Percentiles rank a stretch among this genome's conserved stretches.
Evolutionary conservation across 148 eudicot genomes (phyloP).

Genomic region (Arctostaphylos glauca): DNA sequence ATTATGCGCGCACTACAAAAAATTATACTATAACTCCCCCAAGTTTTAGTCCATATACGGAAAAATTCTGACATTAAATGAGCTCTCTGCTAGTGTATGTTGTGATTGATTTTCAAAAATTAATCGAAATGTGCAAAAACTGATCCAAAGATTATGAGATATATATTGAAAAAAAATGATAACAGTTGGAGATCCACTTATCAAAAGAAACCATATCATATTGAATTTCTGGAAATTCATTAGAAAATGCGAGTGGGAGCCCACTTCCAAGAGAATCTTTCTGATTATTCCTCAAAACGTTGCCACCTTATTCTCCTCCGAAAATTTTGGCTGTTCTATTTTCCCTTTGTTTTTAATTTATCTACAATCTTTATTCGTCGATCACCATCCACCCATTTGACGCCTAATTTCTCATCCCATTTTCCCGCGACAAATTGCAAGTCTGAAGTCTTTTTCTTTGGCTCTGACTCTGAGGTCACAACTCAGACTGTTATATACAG

Average conservation of each 20-base stretch:
- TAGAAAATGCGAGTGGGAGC: background rate
- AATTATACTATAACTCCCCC: no score
- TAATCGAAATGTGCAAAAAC: no score
- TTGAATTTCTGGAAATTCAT: background rate
- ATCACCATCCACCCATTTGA: background rate
- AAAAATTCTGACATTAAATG: no score
- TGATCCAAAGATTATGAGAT: no score
- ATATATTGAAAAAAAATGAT: no score
- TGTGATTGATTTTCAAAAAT: no score
- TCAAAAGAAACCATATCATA: no score
- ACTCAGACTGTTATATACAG: background rate
- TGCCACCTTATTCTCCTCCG: background rate
- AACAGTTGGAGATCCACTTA: no score
- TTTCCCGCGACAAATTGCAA: background rate
- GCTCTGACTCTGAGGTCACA: no score
- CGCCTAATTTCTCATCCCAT: background rate
- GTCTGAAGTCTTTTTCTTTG: background rate
- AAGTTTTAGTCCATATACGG: no score
- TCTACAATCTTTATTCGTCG: background rate
- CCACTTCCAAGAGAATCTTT: slow-evolving; percentile 1
- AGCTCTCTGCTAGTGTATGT: no score
- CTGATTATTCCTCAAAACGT: background rate
- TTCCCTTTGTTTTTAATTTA: background rate
- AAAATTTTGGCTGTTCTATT: background rate
- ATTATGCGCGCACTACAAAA: no score